phyloP scores from a whole-genome alignment of 148 eudicot genomes.

The Rhododendron molle region DNA sequence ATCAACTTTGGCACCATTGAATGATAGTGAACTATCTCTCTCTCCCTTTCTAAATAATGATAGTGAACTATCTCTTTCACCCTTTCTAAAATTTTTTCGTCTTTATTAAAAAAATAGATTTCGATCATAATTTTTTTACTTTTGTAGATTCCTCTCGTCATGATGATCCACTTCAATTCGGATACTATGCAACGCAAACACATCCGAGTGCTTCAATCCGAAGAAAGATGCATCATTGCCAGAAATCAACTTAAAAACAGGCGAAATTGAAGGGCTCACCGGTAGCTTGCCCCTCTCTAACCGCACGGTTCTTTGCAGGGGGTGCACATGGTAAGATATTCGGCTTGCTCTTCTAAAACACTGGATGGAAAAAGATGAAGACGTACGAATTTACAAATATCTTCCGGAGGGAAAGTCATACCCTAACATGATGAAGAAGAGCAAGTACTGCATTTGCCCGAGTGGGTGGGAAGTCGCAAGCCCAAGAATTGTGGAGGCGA shows the following conservation, averaged over 20 bases:
- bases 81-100: too few species aligned
- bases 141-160: too few species aligned
- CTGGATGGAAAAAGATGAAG: constrained; percentile 55
- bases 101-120: too few species aligned
- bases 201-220: constrained; percentile 79
- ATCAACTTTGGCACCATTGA: too few species aligned
- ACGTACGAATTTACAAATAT: constrained; percentile 39
- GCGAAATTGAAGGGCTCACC: constrained; percentile 22
- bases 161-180: constrained; percentile 19
- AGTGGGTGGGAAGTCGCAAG: constrained; percentile 91
- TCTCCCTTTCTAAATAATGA: too few species aligned
- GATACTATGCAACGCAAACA: constrained; percentile 78
- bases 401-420: constrained; percentile 45
- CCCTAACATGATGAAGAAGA: constrained; percentile 49
- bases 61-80: too few species aligned
- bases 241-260: constrained; percentile 58
- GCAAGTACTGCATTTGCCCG: constrained; percentile 75
- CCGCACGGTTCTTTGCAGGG: constrained; percentile 70
- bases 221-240: constrained; percentile 70
- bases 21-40: too few species aligned
- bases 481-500: constrained; percentile 79
- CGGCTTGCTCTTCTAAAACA: constrained; percentile 43
- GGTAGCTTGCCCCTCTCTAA: constrained; percentile 31
- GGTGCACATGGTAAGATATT: constrained; percentile 50
- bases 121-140: too few species aligned